Evolutionary conservation across 192 early-diverging fungal species (phyloP).

Genomic region (Rhizoclosmatium sp.): DNA sequence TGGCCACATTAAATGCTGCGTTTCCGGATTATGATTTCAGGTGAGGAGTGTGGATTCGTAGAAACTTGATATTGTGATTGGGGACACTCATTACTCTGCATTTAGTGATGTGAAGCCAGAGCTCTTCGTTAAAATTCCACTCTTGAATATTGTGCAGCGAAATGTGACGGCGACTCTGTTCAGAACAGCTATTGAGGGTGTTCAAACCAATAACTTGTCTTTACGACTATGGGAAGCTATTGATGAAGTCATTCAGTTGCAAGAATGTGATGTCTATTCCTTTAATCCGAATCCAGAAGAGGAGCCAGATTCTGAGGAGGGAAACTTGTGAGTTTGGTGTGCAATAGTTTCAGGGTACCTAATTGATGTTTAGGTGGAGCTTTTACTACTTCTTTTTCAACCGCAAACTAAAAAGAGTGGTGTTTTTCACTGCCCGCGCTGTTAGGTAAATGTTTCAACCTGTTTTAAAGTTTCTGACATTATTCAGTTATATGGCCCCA

Average conservation of each 20-base stretch:
- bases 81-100: neutral
- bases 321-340: slow-evolving; percentile 69
- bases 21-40: slow-evolving; percentile 99
- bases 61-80: neutral
- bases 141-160: slow-evolving; percentile 75
- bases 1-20: slow-evolving; percentile 93
- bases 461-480: neutral
- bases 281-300: slow-evolving; percentile 87
- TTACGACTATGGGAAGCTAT: slow-evolving; percentile 85
- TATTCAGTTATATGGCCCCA: slow-evolving; percentile 36
- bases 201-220: slow-evolving; percentile 48
- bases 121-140: slow-evolving; percentile 80
- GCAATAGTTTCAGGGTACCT: neutral
- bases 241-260: slow-evolving; percentile 82
- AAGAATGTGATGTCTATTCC: slow-evolving; percentile 89
- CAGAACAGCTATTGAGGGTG: slow-evolving; percentile 74
- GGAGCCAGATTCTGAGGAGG: slow-evolving; percentile 93
- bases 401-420: slow-evolving; percentile 85
- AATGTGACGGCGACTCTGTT: slow-evolving; percentile 87
- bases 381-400: slow-evolving; percentile 99
- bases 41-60: slow-evolving; percentile 46
- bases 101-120: slow-evolving; percentile 82
- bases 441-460: slow-evolving; percentile 73
- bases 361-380: slow-evolving; percentile 75
- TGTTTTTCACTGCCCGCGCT: slow-evolving; percentile 91